phyloP scores from a whole-genome alignment of 1,284 basidiomycete species.

The Malassezia equina region DNA sequence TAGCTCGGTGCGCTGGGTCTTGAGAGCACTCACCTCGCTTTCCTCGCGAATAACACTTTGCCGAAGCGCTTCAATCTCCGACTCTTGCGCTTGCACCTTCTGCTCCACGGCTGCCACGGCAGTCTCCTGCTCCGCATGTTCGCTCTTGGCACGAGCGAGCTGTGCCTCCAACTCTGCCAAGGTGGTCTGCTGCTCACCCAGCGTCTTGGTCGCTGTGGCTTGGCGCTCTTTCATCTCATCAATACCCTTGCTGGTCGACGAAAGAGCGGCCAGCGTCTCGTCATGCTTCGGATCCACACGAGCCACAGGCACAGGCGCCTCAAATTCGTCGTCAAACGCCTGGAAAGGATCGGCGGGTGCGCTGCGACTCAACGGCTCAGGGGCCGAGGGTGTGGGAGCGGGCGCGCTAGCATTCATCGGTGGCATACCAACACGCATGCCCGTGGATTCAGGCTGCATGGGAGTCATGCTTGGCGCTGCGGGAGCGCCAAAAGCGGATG shows the following conservation, averaged over 20 bases:
- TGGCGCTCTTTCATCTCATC: slow-evolving; percentile 27
- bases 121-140: slow-evolving; percentile 74
- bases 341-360: not conserved
- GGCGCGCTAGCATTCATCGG: not conserved
- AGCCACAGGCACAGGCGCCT: not conserved
- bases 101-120: slow-evolving; percentile 65
- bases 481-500: slow-evolving; percentile 1
- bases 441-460: not conserved
- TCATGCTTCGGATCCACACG: not conserved
- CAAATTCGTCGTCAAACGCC: slow-evolving; percentile 14
- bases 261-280: slow-evolving; percentile 18
- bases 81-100: slow-evolving; percentile 61
- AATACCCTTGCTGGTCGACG: slow-evolving; percentile 33
- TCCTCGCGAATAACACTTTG: slow-evolving; percentile 79
- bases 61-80: slow-evolving; percentile 64
- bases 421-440: not conserved
- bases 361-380: slow-evolving; percentile 16
- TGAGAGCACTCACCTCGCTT: slow-evolving; percentile 77
- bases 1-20: slow-evolving; percentile 82
- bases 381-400: not conserved
- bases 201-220: slow-evolving; percentile 21
- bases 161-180: slow-evolving; percentile 41
- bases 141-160: slow-evolving; percentile 52
- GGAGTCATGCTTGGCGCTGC: not conserved
- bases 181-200: slow-evolving; percentile 22